These are phyloP conservation scores for Botrytis fragariae DNA, from an alignment of 2,329 filamentous ascomycete species.

Conservation along the genomic window DNA sequence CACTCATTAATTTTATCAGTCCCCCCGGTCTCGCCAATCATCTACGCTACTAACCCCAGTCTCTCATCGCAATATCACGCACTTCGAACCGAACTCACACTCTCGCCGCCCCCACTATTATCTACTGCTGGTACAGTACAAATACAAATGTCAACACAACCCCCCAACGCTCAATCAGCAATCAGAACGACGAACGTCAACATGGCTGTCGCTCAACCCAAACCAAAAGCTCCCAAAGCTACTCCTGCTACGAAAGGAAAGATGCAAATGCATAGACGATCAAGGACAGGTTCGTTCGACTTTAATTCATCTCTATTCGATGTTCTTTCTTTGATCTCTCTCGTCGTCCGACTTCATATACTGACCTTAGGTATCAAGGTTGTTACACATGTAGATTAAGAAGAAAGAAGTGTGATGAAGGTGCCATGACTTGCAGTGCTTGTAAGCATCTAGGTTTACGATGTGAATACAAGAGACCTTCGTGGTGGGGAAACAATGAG, in stretches of 20 bases:
- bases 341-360: conserved; percentile 47
- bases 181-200: conserved; percentile 37
- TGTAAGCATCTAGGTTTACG: conserved; percentile 71
- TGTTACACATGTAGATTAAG: conserved; percentile 68
- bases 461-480: conserved; percentile 94
- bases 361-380: conserved; percentile 43
- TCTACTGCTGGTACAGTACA: conserved; percentile 37
- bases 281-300: conserved; percentile 77
- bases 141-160: conserved; percentile 60
- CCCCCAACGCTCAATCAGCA: conserved; percentile 55
- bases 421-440: conserved; percentile 59
- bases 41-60: conserved; percentile 14
- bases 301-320: conserved; percentile 43
- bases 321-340: conserved; percentile 42
- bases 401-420: conserved; percentile 69
- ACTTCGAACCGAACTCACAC: conserved; percentile 19
- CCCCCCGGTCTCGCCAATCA: conserved; percentile 38
- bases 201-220: conserved; percentile 62
- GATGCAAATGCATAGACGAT: conserved; percentile 88
- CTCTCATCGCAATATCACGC: conserved; percentile 21
- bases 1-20: conserved; percentile 41
- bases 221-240: conserved; percentile 57
- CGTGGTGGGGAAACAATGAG: conserved; percentile 97
- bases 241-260: conserved; percentile 62
- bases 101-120: conserved; percentile 31